A percentile compares a stretch with the other conserved stretches of the same genome.
Evolutionary conservation across 129 eudicot genomes (phyloP).

Genomic region (Flaveria linearis): DNA sequence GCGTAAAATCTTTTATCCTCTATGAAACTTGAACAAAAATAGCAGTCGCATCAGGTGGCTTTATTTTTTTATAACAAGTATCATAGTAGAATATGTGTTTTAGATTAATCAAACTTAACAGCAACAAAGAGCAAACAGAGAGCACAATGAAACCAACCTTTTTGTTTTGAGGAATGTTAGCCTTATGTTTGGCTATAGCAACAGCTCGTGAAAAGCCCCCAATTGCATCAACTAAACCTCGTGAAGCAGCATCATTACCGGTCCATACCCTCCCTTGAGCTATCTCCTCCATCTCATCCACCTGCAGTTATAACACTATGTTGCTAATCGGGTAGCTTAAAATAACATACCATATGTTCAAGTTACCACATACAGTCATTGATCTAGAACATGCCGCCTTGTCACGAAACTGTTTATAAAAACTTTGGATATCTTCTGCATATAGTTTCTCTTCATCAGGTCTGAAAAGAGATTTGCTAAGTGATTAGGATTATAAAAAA

Average conservation of each 20-base stretch:
- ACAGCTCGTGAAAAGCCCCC: conserved; percentile 89
- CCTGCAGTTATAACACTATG: conserved; percentile 17
- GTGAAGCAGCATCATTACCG: conserved; percentile 76
- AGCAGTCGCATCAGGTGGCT: background rate
- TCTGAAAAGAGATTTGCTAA: conserved; percentile 36
- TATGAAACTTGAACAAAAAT: background rate
- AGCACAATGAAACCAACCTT: conserved; percentile 39
- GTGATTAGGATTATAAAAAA: background rate
- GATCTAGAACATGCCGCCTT: conserved; percentile 90
- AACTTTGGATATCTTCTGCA: conserved; percentile 58
- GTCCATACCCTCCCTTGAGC: conserved; percentile 97
- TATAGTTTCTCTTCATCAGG: conserved; percentile 85
- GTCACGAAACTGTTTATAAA: conserved; percentile 68
- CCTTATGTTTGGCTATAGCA: conserved; percentile 90
- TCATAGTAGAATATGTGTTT: background rate
- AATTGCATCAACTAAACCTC: conserved; percentile 88
- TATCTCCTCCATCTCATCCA: conserved; percentile 76
- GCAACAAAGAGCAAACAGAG: background rate
- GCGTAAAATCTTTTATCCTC: background rate
- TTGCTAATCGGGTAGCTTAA: conserved; percentile 10
- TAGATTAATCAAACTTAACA: background rate
- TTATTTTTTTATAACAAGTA: no score
- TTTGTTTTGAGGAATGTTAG: conserved; percentile 67
- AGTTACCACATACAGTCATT: conserved; percentile 58
- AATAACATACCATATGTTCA: background rate